A percentile compares a stretch with the other conserved stretches of the same genome.
Evolutionary conservation across 208 protist species (phyloP).

Genomic region (Crithidia thermophila): DNA sequence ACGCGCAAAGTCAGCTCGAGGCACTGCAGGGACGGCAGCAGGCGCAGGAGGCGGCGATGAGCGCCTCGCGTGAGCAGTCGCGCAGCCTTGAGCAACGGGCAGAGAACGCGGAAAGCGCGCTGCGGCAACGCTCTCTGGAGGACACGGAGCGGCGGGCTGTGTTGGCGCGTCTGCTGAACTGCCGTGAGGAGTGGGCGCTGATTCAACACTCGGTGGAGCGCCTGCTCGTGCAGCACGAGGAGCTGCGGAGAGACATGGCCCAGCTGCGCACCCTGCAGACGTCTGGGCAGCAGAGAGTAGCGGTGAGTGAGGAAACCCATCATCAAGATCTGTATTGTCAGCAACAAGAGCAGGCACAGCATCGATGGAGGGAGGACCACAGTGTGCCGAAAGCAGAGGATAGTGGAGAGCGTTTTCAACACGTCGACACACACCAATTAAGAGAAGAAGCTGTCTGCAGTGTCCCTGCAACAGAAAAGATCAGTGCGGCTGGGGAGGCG

Average conservation of each 20-base stretch:
- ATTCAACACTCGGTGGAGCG: constrained; percentile 36
- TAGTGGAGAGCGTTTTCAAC: too few species aligned
- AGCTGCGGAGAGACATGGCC: constrained; percentile 21
- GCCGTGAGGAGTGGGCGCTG: constrained; percentile 57
- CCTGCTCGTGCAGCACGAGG: constrained; percentile 17
- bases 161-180: constrained; percentile 45
- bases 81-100: constrained; percentile 19
- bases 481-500: too few species aligned
- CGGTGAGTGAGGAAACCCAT: background rate
- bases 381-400: too few species aligned
- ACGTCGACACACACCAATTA: too few species aligned
- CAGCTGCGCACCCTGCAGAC: constrained; percentile 7
- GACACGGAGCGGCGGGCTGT: constrained; percentile 27
- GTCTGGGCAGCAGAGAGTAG: background rate
- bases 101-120: constrained; percentile 4
- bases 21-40: background rate
- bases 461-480: too few species aligned
- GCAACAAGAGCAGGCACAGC: too few species aligned
- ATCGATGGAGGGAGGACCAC: too few species aligned
- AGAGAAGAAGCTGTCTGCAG: too few species aligned
- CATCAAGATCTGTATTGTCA: too few species aligned
- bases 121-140: constrained; percentile 19
- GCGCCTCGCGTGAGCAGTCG: background rate
- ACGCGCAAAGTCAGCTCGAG: constrained; percentile 10
- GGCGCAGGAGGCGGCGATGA: constrained; percentile 11